These are phyloP conservation scores for Candida tunisiensis DNA, from an alignment of 1,139 yeast genomes.

Conservation along the genomic window DNA sequence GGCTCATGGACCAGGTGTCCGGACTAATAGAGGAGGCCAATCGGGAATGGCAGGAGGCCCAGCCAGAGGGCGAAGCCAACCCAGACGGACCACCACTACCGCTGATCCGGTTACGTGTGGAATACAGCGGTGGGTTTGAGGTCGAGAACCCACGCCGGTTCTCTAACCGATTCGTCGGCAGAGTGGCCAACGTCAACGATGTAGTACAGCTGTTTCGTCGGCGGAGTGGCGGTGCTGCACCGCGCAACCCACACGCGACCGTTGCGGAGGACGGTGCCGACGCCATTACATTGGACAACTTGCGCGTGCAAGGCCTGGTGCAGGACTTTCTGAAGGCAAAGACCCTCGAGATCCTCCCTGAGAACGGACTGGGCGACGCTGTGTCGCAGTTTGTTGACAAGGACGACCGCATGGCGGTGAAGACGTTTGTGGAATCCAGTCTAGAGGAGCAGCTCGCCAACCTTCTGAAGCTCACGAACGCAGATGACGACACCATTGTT, in stretches of 20 bases:
- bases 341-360: conserved; percentile 55
- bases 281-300: conserved; percentile 20
- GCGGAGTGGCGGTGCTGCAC: conserved; percentile 9
- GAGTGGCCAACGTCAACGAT: conserved; percentile 79
- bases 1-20: conserved; percentile 48
- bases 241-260: conserved; percentile 1
- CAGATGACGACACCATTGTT: conserved; percentile 17
- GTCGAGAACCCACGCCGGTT: conserved; percentile 84
- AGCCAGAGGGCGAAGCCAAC: conserved; percentile 13
- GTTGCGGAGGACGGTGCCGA: conserved; percentile 6
- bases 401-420: conserved; percentile 62
- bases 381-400: conserved; percentile 58
- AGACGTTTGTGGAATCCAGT: conserved; percentile 51
- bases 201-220: conserved; percentile 57
- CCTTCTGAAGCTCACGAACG: conserved; percentile 28
- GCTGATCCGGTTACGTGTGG: conserved; percentile 64
- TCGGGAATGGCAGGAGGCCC: conserved; percentile 26
- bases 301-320: conserved; percentile 43
- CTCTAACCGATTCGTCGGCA: conserved; percentile 79
- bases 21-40: conserved; percentile 44
- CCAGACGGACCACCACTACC: no score
- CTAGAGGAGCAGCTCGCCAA: conserved; percentile 43
- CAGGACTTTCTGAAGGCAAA: conserved; percentile 44
- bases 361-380: conserved; percentile 59
- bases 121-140: conserved; percentile 79